Percentiles rank a stretch among this genome's conserved stretches.
These are phyloP conservation scores for Magnolia kwangsiensis DNA, from an alignment of 164 flowering plant species.

Conservation along the genomic window DNA sequence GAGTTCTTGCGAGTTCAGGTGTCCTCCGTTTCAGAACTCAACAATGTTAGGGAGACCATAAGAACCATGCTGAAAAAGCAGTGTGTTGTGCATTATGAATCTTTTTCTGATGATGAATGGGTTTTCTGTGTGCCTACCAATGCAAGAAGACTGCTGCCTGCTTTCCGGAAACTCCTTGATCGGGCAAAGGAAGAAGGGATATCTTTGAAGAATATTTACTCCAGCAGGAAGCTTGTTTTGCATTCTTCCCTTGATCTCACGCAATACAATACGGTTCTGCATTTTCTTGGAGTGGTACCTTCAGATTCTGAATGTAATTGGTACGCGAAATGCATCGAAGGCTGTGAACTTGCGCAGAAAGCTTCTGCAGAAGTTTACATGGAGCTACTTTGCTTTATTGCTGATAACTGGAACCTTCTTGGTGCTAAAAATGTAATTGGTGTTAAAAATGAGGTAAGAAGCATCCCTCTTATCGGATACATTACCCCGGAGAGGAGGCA, in stretches of 20 bases:
- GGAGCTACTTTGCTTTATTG: constrained; percentile 19
- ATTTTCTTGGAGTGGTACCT: constrained; percentile 10
- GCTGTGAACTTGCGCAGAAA: constrained; percentile 1
- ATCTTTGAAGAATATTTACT: constrained; percentile 2
- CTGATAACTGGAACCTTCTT: constrained; percentile 2
- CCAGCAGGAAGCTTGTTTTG: neutral
- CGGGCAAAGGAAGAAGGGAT: constrained; percentile 3
- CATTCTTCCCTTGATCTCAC: constrained; percentile 16
- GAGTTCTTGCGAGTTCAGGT: constrained; percentile 14
- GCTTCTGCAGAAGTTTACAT: constrained; percentile 15
- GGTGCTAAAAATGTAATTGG: neutral
- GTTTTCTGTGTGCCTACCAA: constrained; percentile 9
- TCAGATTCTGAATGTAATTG: neutral
- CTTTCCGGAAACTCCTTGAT: constrained; percentile 15
- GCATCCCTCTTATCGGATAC: neutral
- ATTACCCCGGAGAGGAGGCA: neutral
- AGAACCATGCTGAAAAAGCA: neutral
- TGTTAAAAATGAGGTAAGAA: neutral
- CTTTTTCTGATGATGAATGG: constrained; percentile 1
- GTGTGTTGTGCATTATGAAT: constrained; percentile 15
- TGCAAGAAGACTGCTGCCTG: constrained; percentile 6
- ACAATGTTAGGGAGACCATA: constrained; percentile 5
- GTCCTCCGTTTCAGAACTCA: constrained; percentile 2
- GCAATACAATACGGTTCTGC: neutral
- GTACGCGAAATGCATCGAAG: constrained; percentile 12